Evolutionary conservation across 169 alveolate species (phyloP).

Genomic region (Perkinsus marinus): DNA sequence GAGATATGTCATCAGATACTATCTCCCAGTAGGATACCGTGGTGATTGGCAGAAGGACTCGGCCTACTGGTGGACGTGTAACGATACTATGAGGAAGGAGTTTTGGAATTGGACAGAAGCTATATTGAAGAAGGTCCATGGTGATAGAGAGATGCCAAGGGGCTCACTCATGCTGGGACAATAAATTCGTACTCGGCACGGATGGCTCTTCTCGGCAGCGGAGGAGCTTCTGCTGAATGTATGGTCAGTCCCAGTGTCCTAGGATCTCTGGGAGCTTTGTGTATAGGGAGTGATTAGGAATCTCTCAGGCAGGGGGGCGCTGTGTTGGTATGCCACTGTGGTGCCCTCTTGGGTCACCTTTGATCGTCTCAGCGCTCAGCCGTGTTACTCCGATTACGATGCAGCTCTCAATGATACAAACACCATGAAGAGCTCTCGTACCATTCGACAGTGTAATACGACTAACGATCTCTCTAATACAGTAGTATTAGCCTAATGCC

Average conservation of each 20-base stretch:
- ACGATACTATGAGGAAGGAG: background rate
- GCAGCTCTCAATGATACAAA: background rate
- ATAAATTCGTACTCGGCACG: background rate
- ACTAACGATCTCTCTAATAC: background rate
- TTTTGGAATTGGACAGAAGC: background rate
- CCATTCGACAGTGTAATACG: background rate
- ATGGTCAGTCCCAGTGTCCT: background rate
- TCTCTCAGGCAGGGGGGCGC: too few species aligned
- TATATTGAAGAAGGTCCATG: background rate
- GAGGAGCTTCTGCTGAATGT: background rate
- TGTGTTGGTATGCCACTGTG: too few species aligned
- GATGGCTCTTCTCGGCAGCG: background rate
- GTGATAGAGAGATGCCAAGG: background rate
- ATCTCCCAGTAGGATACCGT: background rate
- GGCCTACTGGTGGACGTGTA: background rate
- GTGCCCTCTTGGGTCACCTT: too few species aligned
- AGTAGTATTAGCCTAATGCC: too few species aligned
- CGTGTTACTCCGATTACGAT: background rate
- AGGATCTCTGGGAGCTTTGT: too few species aligned
- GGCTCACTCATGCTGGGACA: background rate
- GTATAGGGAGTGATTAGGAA: too few species aligned
- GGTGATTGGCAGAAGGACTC: background rate
- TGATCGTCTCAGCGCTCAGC: too few species aligned
- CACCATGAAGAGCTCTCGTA: background rate
- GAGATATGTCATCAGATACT: background rate